Base-by-base conservation (phyloP, 495 filamentous ascomycete genomes). In the Neurospora sp. region DNA sequence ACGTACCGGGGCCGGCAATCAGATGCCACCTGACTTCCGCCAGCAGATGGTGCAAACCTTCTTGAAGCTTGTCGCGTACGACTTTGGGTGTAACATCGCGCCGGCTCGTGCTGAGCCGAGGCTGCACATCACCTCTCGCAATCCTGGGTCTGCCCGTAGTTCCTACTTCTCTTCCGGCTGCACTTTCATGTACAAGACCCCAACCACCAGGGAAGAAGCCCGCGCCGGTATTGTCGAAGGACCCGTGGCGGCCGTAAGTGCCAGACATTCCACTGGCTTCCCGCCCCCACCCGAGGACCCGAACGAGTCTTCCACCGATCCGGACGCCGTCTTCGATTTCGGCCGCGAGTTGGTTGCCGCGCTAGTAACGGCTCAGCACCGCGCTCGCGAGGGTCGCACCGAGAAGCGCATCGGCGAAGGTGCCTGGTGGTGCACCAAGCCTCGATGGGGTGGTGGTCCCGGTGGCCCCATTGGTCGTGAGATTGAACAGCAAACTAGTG, bases 331-430 rank as follows among this genome's bases (percentile, higher is more conserved):
- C 9, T 85, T 93, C 39, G 92, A 96, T 78, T 80, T 93, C 18
- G 87, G 91, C 23, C 86, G 91, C 18, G 94, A 97, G 77, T 82
- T 95, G 3, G 87, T 92, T 12, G 89, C 88, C 12, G 88, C 93
- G 76, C 85, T 97, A 9, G 84, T 94, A 44, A 87, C 93, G 10
- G 94, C 93, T 0, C 94, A 97, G 82, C 92, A 96, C 79, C 89
- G 94, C 39, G 88, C 90, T 14, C 87, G 94, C 39, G 88, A 96
- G 79, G 91, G 91, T 7, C 86, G 83, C 70, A 73, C 77, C 8
- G 92, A 96, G 78, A 84, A 87, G 73, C 85, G 83, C 35, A 87
- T 92, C 8, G 93, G 93, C 4, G 90, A 93, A 72, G 90, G 88
- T 4, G 87, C 90, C 74, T 97, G 94, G 93, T 97, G 93, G 93